Evolutionary conservation across 495 filamentous ascomycete species (phyloP).

Genomic region (Entonaema liquescens): DNA sequence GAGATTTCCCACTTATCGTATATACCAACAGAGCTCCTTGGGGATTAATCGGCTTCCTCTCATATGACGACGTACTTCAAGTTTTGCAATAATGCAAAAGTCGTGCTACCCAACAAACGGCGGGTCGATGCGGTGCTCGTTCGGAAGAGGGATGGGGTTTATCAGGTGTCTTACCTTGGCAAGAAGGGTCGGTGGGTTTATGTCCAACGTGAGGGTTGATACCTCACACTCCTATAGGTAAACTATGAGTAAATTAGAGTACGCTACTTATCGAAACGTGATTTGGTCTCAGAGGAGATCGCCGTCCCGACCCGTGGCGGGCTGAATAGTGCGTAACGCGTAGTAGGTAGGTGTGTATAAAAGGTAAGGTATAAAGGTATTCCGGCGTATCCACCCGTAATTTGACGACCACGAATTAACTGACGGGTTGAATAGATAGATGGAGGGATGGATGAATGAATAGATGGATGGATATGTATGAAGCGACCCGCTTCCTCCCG

Average conservation of each 20-base stretch:
- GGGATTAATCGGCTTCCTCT: conserved; percentile 7
- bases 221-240: conserved; percentile 27
- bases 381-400: conserved; percentile 29
- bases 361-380: background rate
- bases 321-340: background rate
- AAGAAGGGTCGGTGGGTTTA: conserved; percentile 17
- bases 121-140: conserved; percentile 26
- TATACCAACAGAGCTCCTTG: background rate
- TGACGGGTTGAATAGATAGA: background rate
- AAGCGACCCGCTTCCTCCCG: conserved; percentile 21
- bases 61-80: conserved; percentile 16
- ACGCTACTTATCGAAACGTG: conserved; percentile 16
- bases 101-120: conserved; percentile 15
- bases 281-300: conserved; percentile 19
- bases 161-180: conserved; percentile 29
- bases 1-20: background rate
- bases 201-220: conserved; percentile 33
- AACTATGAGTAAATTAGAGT: conserved; percentile 28
- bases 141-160: conserved; percentile 10
- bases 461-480: conserved; percentile 13
- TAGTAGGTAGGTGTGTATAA: background rate
- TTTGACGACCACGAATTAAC: conserved; percentile 24
- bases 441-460: conserved; percentile 6
- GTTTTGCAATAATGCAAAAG: conserved; percentile 13
- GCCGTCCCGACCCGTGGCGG: conserved; percentile 19